Evolutionary conservation across 2,329 filamentous ascomycete species (phyloP).

Genomic region (Fusarium guadeloupense): DNA sequence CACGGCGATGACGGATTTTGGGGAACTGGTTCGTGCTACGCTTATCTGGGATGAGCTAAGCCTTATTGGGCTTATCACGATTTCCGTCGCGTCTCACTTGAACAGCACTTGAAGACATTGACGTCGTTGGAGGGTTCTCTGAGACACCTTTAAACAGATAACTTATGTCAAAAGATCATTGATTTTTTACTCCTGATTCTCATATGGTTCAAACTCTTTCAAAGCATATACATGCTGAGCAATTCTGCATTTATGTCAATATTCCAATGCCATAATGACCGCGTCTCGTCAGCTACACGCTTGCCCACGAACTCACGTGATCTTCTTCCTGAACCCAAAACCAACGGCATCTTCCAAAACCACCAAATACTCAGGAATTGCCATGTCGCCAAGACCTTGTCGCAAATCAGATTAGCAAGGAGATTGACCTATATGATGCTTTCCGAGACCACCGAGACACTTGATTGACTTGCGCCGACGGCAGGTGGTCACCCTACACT

Average conservation of each 20-base stretch:
- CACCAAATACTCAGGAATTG: background rate
- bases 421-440: background rate
- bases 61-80: conserved; percentile 14
- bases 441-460: conserved; percentile 26
- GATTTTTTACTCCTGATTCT: background rate
- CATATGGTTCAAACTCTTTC: background rate
- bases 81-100: conserved; percentile 39
- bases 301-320: conserved; percentile 39
- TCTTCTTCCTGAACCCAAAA: background rate
- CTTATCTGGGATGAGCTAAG: background rate
- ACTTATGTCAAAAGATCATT: background rate
- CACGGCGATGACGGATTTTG: conserved; percentile 46
- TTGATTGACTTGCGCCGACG: conserved; percentile 1
- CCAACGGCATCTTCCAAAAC: conserved; percentile 15
- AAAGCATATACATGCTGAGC: background rate
- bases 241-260: conserved; percentile 13
- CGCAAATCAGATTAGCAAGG: conserved; percentile 11
- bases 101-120: conserved; percentile 13
- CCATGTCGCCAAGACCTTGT: conserved; percentile 20
- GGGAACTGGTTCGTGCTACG: conserved; percentile 8
- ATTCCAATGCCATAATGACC: background rate
- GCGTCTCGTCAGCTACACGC: conserved; percentile 8
- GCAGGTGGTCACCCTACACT: background rate
- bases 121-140: conserved; percentile 7
- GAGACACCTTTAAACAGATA: background rate